Conservation (phyloP, 345 rosid genomes). For the Cardiospermum halicacabum region DNA sequence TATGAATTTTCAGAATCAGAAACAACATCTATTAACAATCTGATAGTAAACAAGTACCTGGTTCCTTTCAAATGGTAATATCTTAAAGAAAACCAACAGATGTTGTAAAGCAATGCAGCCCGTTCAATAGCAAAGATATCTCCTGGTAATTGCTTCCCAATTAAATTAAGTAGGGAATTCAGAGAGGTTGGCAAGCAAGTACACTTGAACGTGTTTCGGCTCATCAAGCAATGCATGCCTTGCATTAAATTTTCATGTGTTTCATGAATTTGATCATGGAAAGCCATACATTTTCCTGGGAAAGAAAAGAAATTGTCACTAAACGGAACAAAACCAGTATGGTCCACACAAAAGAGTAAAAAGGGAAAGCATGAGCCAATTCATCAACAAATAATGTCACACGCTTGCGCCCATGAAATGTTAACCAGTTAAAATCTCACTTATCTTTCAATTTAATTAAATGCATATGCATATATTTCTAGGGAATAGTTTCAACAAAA, state of each 20-base stretch:
- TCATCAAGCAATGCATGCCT: conserved; percentile 43
- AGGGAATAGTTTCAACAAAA: not conserved
- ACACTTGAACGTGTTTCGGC: conserved; percentile 39
- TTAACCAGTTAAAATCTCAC: not conserved
- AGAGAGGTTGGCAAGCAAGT: conserved; percentile 25
- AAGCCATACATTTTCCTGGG: conserved; percentile 70
- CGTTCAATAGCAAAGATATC: conserved; percentile 71
- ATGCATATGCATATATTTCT: not conserved
- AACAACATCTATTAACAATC: too few relatives aligned
- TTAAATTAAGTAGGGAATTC: conserved; percentile 47
- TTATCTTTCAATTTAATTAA: not conserved
- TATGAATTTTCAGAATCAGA: not conserved
- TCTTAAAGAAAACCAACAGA: conserved; percentile 64
- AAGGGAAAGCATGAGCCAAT: not conserved
- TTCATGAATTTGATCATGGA: conserved; percentile 47
- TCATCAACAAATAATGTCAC: not conserved
- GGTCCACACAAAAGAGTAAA: not conserved
- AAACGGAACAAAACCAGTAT: not conserved
- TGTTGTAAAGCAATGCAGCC: conserved; percentile 51
- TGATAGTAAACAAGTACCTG: conserved; percentile 42
- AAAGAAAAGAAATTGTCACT: conserved; percentile 10
- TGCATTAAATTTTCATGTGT: conserved; percentile 57
- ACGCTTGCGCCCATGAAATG: not conserved
- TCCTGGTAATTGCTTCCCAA: conserved; percentile 51
- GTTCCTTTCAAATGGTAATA: conserved; percentile 37